These are phyloP conservation scores for Saposhnikovia divaricata DNA, from an alignment of 129 eudicot genomes.

Conservation along the genomic window DNA sequence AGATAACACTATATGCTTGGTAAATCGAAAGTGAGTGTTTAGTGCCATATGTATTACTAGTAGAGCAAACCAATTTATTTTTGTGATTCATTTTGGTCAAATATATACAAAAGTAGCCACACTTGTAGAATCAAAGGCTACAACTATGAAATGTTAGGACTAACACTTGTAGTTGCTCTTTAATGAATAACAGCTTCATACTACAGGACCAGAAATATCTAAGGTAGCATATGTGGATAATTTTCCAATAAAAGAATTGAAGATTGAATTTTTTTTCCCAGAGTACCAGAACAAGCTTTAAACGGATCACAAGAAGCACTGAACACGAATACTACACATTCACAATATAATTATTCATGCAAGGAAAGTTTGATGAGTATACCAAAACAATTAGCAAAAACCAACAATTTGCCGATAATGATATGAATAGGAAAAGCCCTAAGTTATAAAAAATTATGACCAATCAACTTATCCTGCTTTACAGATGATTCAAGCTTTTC, in stretches of 20 bases:
- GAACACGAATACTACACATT: not conserved
- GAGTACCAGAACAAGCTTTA: not conserved
- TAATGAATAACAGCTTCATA: not conserved
- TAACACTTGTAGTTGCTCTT: not conserved
- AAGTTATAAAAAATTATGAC: not conserved
- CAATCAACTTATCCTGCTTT: not conserved
- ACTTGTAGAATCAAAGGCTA: not conserved
- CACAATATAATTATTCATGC: not conserved
- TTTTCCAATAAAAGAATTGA: not conserved
- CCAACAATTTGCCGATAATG: not conserved
- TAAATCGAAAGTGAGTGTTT: not conserved
- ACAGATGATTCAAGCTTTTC: not conserved
- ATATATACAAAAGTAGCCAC: not conserved
- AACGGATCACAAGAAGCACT: not conserved
- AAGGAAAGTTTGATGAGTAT: not conserved
- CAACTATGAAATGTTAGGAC: not conserved
- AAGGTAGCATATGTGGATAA: not conserved
- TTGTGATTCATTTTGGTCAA: not conserved
- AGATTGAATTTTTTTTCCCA: not conserved
- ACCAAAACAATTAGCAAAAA: not conserved
- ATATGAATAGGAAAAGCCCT: not conserved
- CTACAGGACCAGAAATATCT: not conserved
- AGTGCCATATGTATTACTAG: not conserved
- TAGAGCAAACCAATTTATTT: not conserved
- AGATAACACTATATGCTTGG: not conserved